A percentile compares a stretch with the other conserved stretches of the same genome.
These are phyloP conservation scores for Schizosaccharomyces cryophilus DNA, from an alignment of 805 yeast species.

Conservation along the genomic window DNA sequence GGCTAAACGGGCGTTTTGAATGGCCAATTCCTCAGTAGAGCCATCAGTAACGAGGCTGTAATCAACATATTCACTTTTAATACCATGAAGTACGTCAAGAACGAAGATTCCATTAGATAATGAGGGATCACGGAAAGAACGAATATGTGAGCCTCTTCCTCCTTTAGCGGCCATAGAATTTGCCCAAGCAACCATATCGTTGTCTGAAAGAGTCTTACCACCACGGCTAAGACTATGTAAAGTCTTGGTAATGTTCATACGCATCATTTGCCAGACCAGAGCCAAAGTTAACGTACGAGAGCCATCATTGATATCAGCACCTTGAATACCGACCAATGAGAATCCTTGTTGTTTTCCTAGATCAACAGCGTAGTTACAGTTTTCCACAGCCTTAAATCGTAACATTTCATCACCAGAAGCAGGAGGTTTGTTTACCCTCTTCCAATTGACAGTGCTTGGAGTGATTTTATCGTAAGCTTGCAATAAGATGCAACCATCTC, in stretches of 20 bases:
- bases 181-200: conserved; percentile 85
- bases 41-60: conserved; percentile 74
- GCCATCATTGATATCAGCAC: conserved; percentile 91
- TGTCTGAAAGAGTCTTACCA: conserved; percentile 56
- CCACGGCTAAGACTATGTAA: conserved; percentile 43
- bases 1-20: conserved; percentile 79
- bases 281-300: conserved; percentile 71
- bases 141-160: conserved; percentile 44
- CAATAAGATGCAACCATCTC: conserved; percentile 68
- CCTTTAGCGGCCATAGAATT: conserved; percentile 65
- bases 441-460: conserved; percentile 69
- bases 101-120: conserved; percentile 58
- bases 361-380: conserved; percentile 95
- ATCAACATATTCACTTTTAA: conserved; percentile 94
- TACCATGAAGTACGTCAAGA: conserved; percentile 71
- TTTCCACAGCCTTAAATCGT: conserved; percentile 86
- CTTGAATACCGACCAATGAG: conserved; percentile 92
- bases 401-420: conserved; percentile 46
- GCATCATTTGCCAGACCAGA: conserved; percentile 94
- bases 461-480: conserved; percentile 90
- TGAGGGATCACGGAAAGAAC: conserved; percentile 68
- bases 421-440: conserved; percentile 69
- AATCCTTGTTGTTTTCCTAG: conserved; percentile 79
- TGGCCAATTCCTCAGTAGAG: conserved; percentile 54
- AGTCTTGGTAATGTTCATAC: conserved; percentile 77